These are phyloP conservation scores for Vitis hybrid DNA, from an alignment of 177 flowering plant species.

Conservation along the genomic window DNA sequence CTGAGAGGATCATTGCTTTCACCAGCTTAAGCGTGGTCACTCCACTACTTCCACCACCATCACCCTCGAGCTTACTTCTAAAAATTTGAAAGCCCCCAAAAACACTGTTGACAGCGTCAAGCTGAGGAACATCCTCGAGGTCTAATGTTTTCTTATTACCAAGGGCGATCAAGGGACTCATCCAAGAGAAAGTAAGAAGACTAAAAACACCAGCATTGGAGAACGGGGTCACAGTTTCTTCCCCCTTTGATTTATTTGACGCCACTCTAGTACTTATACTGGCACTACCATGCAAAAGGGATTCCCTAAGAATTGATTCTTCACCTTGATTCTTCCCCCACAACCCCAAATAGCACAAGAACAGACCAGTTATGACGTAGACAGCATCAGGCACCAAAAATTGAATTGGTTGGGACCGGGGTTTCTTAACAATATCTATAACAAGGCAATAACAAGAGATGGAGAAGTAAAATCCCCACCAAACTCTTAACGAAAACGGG, in stretches of 20 bases:
- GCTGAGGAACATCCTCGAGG: conserved; percentile 46
- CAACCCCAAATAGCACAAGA: no score
- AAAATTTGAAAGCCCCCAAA: neutral
- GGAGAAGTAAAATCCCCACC: no score
- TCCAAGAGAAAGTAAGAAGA: conserved; percentile 36
- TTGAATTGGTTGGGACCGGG: no score
- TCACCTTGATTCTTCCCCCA: neutral
- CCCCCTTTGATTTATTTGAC: no score
- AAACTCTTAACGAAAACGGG: no score
- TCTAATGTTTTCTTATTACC: conserved; percentile 36
- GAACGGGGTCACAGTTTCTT: conserved; percentile 18
- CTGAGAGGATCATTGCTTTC: no score
- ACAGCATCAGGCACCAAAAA: no score
- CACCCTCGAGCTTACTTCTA: conserved; percentile 17
- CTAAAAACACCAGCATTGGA: conserved; percentile 24
- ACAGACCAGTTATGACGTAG: no score
- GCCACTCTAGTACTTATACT: no score
- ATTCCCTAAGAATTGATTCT: neutral
- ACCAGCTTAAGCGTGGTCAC: conserved; percentile 2
- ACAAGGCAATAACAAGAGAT: no score
- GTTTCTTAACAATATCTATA: no score
- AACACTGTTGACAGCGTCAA: neutral
- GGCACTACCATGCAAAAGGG: no score
- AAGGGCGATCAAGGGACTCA: conserved; percentile 23
- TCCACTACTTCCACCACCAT: conserved; percentile 4